Evolutionary conservation across 768 basidiomycete genomes (phyloP), one percentile per base, ranked within the genome.

Genomic region (Vararia minispora): DNA sequence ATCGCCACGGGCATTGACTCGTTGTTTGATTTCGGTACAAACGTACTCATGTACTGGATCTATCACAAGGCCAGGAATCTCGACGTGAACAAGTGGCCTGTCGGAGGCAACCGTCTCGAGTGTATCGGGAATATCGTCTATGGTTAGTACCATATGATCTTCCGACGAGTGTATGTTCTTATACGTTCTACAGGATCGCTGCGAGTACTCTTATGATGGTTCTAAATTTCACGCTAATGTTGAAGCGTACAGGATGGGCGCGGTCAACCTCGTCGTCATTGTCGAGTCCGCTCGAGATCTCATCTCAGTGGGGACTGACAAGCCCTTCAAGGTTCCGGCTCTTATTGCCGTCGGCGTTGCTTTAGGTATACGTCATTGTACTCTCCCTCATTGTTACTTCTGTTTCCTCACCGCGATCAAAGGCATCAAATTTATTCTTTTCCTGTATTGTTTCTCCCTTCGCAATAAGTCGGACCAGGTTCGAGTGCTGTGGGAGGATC

Each of bases 401-500:
- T 38, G 22, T 47, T 39, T 32, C 29, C 26, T 30, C 21, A 45
- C 21, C 20, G n/a, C 32, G 23, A 33, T n/a, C 25, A 20, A 43
- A 90, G 87, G 71, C 35, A 76, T 86, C 45, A 99, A 99, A 59
- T 68, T 89, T 32, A 30, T 79, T 0, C 72, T 99, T 29, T 98
- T 98, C 62, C 26, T 90, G 4, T 95, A 90, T 60, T 91, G 91
- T 57, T 74, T 64, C 51, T 69, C 85, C 3, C 68, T 94, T 31
- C 76, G 87, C 21, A 71, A 69, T 23, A 75, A 73, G 46, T 90
- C 85, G 5, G 91, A 86, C 50, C 95, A 99, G 59, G 94, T 99
- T 2, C 74, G 75, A 32, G 76, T 95, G n/a, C 71, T 95, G 21
- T 97, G 89, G 90, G 87, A 95, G 58, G 94, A 98, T 54, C 92